A percentile compares a stretch with the other conserved stretches of the same genome.
Conservation (phyloP, 441 rosid species). For the Lepidium campestre region DNA sequence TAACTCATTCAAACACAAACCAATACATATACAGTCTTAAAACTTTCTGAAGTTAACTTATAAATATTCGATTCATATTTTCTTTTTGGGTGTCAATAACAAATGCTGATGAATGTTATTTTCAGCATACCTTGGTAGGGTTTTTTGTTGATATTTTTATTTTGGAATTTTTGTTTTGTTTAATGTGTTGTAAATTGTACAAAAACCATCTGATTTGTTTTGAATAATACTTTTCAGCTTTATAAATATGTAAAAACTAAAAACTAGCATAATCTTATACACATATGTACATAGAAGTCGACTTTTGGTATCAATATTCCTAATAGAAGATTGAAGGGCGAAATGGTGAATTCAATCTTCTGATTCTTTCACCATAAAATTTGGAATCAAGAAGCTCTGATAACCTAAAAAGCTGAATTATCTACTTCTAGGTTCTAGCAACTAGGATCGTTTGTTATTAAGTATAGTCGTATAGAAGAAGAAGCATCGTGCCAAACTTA, state of each 20-base stretch:
- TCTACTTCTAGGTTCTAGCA: conserved; percentile 12
- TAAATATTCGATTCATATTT: background rate
- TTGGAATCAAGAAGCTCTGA: background rate
- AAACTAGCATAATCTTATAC: background rate
- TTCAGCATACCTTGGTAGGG: background rate
- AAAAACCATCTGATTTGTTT: background rate
- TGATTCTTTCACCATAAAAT: background rate
- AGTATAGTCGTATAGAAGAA: background rate
- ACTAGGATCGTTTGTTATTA: background rate
- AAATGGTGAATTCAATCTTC: background rate
- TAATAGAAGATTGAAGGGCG: background rate
- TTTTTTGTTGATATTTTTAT: background rate
- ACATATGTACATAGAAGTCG: too few species aligned
- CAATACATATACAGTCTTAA: background rate
- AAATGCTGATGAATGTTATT: conserved; percentile 3
- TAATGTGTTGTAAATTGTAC: conserved; percentile 6
- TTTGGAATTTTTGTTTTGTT: background rate
- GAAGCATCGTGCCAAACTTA: conserved; percentile 12
- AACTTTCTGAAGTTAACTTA: background rate
- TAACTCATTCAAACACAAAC: background rate
- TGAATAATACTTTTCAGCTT: background rate
- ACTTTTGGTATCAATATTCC: too few species aligned
- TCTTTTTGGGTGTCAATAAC: background rate
- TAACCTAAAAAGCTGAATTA: background rate
- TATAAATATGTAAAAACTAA: background rate